Conservation (phyloP, 176 grass and related monocot species). For the Bromus sterilis region DNA sequence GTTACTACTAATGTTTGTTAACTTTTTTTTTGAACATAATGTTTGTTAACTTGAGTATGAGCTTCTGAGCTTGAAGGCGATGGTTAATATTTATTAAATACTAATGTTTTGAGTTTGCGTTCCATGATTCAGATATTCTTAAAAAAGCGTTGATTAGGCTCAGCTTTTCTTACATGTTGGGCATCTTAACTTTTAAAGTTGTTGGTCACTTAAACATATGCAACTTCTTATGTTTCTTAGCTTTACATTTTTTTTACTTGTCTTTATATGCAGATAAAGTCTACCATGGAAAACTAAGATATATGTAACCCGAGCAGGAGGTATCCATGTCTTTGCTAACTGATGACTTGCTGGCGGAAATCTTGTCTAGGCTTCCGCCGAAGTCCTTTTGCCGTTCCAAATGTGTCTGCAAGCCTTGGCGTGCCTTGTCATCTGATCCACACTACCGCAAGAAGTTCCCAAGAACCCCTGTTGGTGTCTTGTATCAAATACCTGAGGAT, state of each 20-base stretch:
- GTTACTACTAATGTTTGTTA: not conserved
- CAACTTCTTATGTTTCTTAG: not conserved
- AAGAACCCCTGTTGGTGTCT: constrained; percentile 6
- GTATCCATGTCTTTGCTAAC: not conserved
- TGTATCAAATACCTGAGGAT: not conserved
- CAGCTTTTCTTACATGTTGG: not conserved
- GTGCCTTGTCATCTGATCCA: constrained; percentile 24
- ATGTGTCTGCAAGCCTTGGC: constrained; percentile 27
- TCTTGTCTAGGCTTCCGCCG: constrained; percentile 18
- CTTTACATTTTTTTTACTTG: not conserved
- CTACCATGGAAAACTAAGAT: not conserved
- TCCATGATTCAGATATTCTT: not conserved
- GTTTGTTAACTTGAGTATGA: not conserved
- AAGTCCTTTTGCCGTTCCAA: constrained; percentile 28
- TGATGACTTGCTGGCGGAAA: constrained; percentile 20
- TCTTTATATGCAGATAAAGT: not conserved
- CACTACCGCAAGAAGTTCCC: constrained; percentile 16
- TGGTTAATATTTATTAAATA: not conserved
- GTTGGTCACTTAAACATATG: not conserved
- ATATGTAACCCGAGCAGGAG: not conserved
- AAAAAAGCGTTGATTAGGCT: not conserved
- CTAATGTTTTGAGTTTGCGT: not conserved
- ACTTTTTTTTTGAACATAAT: no score
- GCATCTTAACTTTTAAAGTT: not conserved
- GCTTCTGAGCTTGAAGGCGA: not conserved